phyloP scores from a whole-genome alignment of 805 yeast species.

The Priceomyces medius region DNA sequence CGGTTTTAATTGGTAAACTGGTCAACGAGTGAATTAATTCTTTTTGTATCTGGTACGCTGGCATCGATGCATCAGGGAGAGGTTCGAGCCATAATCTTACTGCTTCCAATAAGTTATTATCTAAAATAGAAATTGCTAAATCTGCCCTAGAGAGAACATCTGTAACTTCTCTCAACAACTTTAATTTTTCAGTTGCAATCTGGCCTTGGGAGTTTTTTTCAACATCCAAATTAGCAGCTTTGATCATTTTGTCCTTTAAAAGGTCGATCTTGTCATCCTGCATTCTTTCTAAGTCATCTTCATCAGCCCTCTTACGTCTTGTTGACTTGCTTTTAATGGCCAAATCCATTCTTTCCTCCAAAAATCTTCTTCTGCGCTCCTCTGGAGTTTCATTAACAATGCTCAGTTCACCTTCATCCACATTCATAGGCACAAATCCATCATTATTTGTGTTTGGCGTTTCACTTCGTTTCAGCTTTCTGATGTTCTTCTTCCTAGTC shows the following conservation, averaged over 20 bases:
- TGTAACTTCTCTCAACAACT: slow-evolving; percentile 75
- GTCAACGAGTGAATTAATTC: slow-evolving; percentile 73
- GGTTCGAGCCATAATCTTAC: slow-evolving; percentile 98
- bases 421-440: slow-evolving; percentile 12
- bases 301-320: slow-evolving; percentile 69
- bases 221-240: slow-evolving; percentile 75
- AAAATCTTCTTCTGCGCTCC: slow-evolving; percentile 59
- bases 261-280: slow-evolving; percentile 86
- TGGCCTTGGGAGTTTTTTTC: slow-evolving; percentile 57
- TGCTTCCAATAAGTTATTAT: slow-evolving; percentile 88
- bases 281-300: slow-evolving; percentile 91
- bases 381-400: slow-evolving; percentile 36
- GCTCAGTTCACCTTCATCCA: slow-evolving; percentile 7
- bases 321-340: slow-evolving; percentile 65
- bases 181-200: slow-evolving; percentile 76
- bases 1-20: slow-evolving; percentile 88
- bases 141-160: slow-evolving; percentile 75
- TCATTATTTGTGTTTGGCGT: slow-evolving; percentile 6
- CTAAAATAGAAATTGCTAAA: slow-evolving; percentile 88
- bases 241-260: slow-evolving; percentile 85
- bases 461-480: slow-evolving; percentile 14
- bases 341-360: slow-evolving; percentile 79
- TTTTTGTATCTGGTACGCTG: slow-evolving; percentile 95
- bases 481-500: slow-evolving; percentile 30
- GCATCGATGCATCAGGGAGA: slow-evolving; percentile 94